phyloP scores from a whole-genome alignment of 129 eudicot genomes.

The Flaveria robusta region DNA sequence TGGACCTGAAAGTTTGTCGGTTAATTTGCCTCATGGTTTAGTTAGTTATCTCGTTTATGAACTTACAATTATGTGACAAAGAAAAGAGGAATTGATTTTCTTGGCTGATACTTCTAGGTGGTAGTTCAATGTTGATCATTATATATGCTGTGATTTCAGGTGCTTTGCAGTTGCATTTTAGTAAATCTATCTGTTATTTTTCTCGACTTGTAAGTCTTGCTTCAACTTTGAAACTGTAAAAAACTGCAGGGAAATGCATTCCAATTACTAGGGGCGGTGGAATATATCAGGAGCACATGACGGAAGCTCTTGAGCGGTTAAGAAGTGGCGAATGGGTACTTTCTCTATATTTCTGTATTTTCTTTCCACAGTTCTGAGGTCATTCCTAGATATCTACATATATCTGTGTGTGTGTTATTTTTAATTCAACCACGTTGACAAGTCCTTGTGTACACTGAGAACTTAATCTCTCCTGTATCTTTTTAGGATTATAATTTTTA shows the following conservation, averaged over 20 bases:
- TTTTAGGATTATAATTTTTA: not conserved
- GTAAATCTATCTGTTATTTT: not conserved
- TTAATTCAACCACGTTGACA: not conserved
- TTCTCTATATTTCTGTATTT: slow-evolving; percentile 20
- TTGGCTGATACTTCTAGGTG: not conserved
- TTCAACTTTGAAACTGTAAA: slow-evolving; percentile 24
- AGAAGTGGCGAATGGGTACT: slow-evolving; percentile 89
- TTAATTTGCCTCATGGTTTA: slow-evolving; percentile 1
- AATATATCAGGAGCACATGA: slow-evolving; percentile 90
- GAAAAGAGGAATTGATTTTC: not conserved
- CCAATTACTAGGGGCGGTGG: slow-evolving; percentile 98
- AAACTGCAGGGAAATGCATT: slow-evolving; percentile 89
- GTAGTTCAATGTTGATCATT: slow-evolving; percentile 6
- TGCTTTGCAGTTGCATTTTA: slow-evolving; percentile 8
- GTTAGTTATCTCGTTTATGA: slow-evolving; percentile 7
- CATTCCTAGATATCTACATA: not conserved
- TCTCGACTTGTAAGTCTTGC: not conserved
- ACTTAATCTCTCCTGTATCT: slow-evolving; percentile 2
- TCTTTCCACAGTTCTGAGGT: not conserved
- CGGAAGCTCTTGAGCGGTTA: slow-evolving; percentile 92
- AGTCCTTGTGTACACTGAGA: slow-evolving; percentile 6
- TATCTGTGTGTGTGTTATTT: too few species aligned
- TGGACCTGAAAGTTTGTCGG: not conserved
- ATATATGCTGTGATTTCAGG: not conserved
- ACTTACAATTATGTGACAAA: slow-evolving; percentile 1